Evolutionary conservation across 768 basidiomycete species (phyloP), one percentile per base, ranked within the genome.

Genomic region (Leucocoprinus sp.): DNA sequence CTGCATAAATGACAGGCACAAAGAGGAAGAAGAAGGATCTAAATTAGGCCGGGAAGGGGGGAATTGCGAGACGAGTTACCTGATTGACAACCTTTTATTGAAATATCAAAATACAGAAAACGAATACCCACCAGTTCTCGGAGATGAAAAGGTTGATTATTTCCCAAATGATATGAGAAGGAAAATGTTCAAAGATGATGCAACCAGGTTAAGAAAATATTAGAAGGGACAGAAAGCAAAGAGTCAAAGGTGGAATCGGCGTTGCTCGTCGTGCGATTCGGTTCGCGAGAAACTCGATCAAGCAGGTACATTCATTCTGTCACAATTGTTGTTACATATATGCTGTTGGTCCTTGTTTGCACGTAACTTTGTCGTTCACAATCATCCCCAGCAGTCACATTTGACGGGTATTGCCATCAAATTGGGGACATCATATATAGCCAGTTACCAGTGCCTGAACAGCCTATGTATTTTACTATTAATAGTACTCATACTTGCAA

Each of bases 31-130:
- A 11, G 34, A 24, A 23, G 27, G 36, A 18, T 42, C 38, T 17
- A 27, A 17, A 33, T n/a, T n/a, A 48, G 26, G 45, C 37, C 15
- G 19, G 46, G 26, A 23, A 8, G n/a, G 19, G 31, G 28, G 19
- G 34, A 17, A 40, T 39, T 39, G 28, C 3, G 31, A 38, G 29
- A 19, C 14, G 43, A 41, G 48, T 52, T 56, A 56, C 57, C 55
- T 59, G 54, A 45, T 55, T 55, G 50, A 54, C 37, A 58, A 59
- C 56, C 57, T 59, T 62, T 61, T 61, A 60, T 63, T 61, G 60
- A 55, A 48, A 27, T 51, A 61, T 60, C 57, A 62, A 62, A 61
- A 52, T 57, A 57, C 50, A 55, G 52, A 56, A 55, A 57, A 37
- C 46, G 33, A 48, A 48, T 27, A 48, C 39, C 31, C 33, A 48